Percentiles rank a stretch among this genome's conserved stretches.
phyloP scores from a whole-genome alignment of 1,139 yeast genomes.

The Wickerhamomyces sp. region DNA sequence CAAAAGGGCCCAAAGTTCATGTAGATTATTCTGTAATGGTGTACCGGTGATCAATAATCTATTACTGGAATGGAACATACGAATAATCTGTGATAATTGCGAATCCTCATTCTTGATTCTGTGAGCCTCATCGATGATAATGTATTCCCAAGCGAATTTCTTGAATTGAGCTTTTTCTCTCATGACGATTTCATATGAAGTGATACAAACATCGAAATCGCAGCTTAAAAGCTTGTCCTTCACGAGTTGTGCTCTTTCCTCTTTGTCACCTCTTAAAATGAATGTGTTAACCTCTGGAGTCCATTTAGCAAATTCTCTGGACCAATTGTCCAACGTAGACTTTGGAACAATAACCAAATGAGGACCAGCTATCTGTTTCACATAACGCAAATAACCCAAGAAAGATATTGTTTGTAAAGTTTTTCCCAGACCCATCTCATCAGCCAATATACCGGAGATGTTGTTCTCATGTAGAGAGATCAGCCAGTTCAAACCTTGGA shows the following conservation, averaged over 20 bases:
- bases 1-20: conserved; percentile 76
- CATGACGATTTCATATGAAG: conserved; percentile 75
- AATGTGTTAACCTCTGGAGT: conserved; percentile 70
- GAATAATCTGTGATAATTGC: conserved; percentile 64
- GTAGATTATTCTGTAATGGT: conserved; percentile 72
- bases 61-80: conserved; percentile 66
- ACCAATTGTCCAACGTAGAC: conserved; percentile 78
- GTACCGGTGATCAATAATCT: conserved; percentile 76
- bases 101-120: conserved; percentile 77
- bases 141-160: conserved; percentile 69
- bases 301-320: conserved; percentile 72
- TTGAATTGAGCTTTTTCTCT: conserved; percentile 61
- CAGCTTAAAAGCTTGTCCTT: conserved; percentile 48
- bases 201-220: conserved; percentile 66
- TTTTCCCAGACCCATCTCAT: conserved; percentile 98
- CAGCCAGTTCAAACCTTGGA: conserved; percentile 92
- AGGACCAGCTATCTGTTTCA: conserved; percentile 60
- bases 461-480: conserved; percentile 77
- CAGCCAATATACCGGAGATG: conserved; percentile 89
- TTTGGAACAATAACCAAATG: conserved; percentile 73
- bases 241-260: conserved; percentile 50
- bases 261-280: conserved; percentile 71
- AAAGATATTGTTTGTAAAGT: conserved; percentile 90
- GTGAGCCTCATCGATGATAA: conserved; percentile 78
- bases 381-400: conserved; percentile 63